A percentile compares a stretch with the other conserved stretches of the same genome.
Conservation (phyloP, 306 rosid genomes). For the Mimosa pudica region DNA sequence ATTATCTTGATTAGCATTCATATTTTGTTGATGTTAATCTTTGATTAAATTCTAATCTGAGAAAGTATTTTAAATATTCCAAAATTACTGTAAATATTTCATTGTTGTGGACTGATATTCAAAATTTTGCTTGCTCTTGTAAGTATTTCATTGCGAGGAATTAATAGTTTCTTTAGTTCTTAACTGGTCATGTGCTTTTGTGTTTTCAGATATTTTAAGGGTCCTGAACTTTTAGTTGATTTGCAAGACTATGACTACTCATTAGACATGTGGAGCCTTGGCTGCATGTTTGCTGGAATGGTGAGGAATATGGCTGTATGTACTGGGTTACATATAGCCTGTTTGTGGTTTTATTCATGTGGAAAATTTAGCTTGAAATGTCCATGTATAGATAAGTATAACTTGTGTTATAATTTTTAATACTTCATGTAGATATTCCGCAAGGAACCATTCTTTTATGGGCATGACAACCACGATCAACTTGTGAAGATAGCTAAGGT, state of each 20-base stretch:
- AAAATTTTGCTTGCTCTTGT: too few species aligned
- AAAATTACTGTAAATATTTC: neutral
- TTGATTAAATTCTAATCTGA: slow-evolving; percentile 3
- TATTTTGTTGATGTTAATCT: slow-evolving; percentile 18
- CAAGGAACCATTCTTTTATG: slow-evolving; percentile 94
- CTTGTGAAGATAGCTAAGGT: slow-evolving; percentile 85
- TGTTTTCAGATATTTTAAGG: slow-evolving; percentile 73
- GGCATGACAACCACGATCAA: slow-evolving; percentile 94
- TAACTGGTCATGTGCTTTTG: slow-evolving; percentile 21
- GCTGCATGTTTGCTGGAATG: slow-evolving; percentile 99
- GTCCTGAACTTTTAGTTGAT: slow-evolving; percentile 82
- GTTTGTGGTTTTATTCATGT: slow-evolving; percentile 1
- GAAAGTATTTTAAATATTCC: neutral
- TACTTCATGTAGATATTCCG: slow-evolving; percentile 64
- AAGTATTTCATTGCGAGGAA: neutral
- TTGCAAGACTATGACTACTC: slow-evolving; percentile 82
- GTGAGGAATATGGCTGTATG: slow-evolving; percentile 44
- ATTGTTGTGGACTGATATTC: neutral
- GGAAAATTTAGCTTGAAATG: neutral
- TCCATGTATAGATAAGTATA: neutral
- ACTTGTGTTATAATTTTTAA: slow-evolving; percentile 21
- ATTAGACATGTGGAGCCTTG: slow-evolving; percentile 97
- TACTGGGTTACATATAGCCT: slow-evolving; percentile 20
- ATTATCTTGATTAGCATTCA: neutral
- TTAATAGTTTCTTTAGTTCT: slow-evolving; percentile 6